Evolutionary conservation across 2,329 filamentous ascomycete genomes (phyloP).

Genomic region (Diaporthe sp.): DNA sequence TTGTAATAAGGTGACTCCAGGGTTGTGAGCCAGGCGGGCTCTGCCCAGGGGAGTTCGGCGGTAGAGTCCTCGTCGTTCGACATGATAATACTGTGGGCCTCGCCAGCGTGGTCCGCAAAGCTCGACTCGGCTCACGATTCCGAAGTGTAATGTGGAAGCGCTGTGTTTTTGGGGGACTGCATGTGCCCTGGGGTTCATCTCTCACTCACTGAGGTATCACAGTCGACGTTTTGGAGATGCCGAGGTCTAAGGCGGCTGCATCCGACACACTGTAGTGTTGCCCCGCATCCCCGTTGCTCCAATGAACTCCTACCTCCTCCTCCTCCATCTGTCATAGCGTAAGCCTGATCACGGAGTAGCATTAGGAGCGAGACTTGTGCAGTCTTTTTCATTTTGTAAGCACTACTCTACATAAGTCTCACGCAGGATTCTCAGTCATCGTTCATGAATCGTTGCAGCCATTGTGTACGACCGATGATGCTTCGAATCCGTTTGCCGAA

Average conservation of each 20-base stretch:
- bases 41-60: constrained; percentile 42
- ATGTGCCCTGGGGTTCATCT: not conserved
- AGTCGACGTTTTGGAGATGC: not conserved
- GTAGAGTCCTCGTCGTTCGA: not conserved
- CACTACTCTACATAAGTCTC: not conserved
- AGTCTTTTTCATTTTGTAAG: not conserved
- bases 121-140: not conserved
- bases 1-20: constrained; percentile 68
- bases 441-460: constrained; percentile 48
- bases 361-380: too few relatives aligned
- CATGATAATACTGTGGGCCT: too few relatives aligned
- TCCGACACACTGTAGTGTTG: not conserved
- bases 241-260: constrained; percentile 2
- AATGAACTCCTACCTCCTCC: not conserved
- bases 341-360: not conserved
- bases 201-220: not conserved
- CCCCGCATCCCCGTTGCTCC: constrained; percentile 11
- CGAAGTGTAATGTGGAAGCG: not conserved
- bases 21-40: constrained; percentile 44
- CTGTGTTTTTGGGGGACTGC: not conserved
- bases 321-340: not conserved
- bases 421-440: constrained; percentile 38
- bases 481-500: constrained; percentile 60
- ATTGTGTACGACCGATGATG: constrained; percentile 56
- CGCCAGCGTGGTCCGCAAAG: too few relatives aligned